Evolutionary conservation across 148 eudicot species (phyloP), one percentile per base, ranked within the genome.

Genomic region (Nepenthes gracilis): DNA sequence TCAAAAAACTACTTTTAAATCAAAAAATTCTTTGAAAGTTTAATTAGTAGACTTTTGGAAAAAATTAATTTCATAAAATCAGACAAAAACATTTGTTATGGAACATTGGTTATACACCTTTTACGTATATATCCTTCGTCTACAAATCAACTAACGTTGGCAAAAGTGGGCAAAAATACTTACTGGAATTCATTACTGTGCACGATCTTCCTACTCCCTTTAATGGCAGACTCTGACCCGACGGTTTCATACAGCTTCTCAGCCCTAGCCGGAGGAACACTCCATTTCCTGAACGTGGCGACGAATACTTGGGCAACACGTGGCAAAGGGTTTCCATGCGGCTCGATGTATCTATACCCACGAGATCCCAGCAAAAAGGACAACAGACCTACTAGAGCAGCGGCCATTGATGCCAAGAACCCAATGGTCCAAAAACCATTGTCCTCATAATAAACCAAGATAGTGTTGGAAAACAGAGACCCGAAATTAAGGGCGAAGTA

Each of bases 401-500:
- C 72, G 23, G 56, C 78, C 8, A 82, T 76, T 6, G 99, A 73
- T 4, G 71, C 64, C 80, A 85, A 77, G 59, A 93, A 93, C 2
- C 99, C 99, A 0, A 82, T 33, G 32, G 95, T 80, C 99, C 99
- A 93, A 40, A 58, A 65, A 0, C 99, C 99, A 34, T 15, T 70
- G 64, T 89, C 92, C 70, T 93, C 99, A 35, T 62, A 93, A 66
- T 82, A 88, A 3, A 84, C 99, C 69, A 93, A 70, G 35, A 88
- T 55, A 33, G 99, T 86, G 78, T 93, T 93, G 5, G 99, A 93
- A 66, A 93, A 82, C 7, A 88, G 67, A 0, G 95, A 88, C 6
- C 99, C 99, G 12, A 68, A 50, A 12, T 93, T 88, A n/a, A 93
- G 88, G 12, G 99, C 87, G 55, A 81, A 84, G 66, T 93, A 93